A percentile compares a stretch with the other conserved stretches of the same genome.
Evolutionary conservation across 2,329 filamentous ascomycete species (phyloP).

Genomic region (Cytospora chrysosperma): DNA sequence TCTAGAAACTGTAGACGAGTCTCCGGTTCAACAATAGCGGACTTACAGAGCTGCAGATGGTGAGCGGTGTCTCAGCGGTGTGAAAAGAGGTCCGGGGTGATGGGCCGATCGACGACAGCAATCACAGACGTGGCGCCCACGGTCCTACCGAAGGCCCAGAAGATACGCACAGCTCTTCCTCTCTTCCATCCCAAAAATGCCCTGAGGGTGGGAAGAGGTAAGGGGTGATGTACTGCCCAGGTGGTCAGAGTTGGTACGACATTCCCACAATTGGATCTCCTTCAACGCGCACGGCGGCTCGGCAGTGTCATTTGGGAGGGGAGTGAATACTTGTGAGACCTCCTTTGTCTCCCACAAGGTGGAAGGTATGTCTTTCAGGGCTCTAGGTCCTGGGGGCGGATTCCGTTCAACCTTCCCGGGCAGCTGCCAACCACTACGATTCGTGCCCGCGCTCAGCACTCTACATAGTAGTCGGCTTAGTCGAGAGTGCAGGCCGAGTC

Average conservation of each 20-base stretch:
- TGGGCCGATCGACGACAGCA: conserved; percentile 53
- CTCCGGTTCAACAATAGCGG: background rate
- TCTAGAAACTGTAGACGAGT: background rate
- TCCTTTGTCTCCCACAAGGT: background rate
- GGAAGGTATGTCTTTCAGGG: background rate
- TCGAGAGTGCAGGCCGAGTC: no score
- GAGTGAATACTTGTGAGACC: background rate
- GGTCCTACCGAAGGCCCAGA: conserved; percentile 65
- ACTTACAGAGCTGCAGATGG: conserved; percentile 71
- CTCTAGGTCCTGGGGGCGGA: background rate
- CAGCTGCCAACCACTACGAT: no score
- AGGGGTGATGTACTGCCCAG: conserved; percentile 70
- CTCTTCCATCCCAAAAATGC: conserved; percentile 60
- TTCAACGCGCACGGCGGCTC: background rate
- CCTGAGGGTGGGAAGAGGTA: conserved; percentile 64
- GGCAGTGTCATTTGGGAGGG: background rate
- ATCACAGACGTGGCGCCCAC: conserved; percentile 62
- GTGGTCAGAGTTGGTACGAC: conserved; percentile 75
- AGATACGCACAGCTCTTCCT: conserved; percentile 58
- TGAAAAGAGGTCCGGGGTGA: conserved; percentile 56
- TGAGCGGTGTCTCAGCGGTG: conserved; percentile 52
- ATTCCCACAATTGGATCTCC: conserved; percentile 26
- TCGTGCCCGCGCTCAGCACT: no score
- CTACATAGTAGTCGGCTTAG: no score
- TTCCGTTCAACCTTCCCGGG: background rate